Base-by-base conservation (phyloP, 2,329 filamentous ascomycete species). In the Aspergillus ibericus region DNA sequence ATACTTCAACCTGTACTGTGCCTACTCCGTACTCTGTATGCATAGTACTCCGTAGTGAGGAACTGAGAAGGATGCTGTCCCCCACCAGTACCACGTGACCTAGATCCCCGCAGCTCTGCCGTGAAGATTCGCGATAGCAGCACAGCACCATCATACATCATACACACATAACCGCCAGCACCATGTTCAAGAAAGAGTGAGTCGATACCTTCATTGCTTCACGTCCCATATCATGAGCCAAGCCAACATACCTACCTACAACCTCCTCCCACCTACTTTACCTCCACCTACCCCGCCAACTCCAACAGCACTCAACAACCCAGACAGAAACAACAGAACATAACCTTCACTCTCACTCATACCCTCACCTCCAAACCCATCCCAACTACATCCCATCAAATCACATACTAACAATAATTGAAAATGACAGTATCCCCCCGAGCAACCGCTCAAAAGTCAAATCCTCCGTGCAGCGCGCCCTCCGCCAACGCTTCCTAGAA, bases 401-500 rank as follows among this genome's bases (percentile, higher is more conserved):
- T 57, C 10, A 16, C 5, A 48, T 44, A 56, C 47, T 65, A 62
- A 63, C 49, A 56, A 29, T 4, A 5, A 34, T 58, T 62, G 60
- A 65, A 51, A 15, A 12, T 35, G 56, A 64, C 70, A 93, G 90
- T 66, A 87, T 96, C 75, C 81, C 87, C 69, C 80, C 88, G 25
- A 86, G 89, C 66, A 88, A 91, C 57, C 96, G 95, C 80, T 92
- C 92, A 68, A 98, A 98, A 83, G 91, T 98, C 78, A 99, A 98
- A 81, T 97, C 93, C 65, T 96, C 92, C 22, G 91, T 92, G 57
- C 93, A 97, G 81, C 91, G 95, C 71, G 85, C 82, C 64, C 88
- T 99, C 69, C 91, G 95, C 68, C 83, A 88, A 70, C 91, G 91
- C 71, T 85, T 98, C 66, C 81, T 95, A 64, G 83, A 91, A 59